These are phyloP conservation scores for Pilasporangium apinafurcum DNA, from an alignment of 352 stramenopile species.

Conservation along the genomic window DNA sequence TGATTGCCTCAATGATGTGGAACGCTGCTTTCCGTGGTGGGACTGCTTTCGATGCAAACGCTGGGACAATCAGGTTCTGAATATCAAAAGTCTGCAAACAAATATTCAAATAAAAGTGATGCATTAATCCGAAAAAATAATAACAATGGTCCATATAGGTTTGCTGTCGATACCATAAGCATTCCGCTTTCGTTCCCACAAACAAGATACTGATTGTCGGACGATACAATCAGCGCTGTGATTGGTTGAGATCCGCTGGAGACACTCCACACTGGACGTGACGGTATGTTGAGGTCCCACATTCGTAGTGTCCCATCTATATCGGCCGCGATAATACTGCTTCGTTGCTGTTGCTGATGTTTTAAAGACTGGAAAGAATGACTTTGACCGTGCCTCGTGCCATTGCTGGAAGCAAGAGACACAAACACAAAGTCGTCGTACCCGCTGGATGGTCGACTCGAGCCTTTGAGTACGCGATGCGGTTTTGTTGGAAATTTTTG, in stretches of 20 bases:
- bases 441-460: conserved; percentile 58
- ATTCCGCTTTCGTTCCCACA: conserved; percentile 54
- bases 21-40: conserved; percentile 37
- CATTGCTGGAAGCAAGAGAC: conserved; percentile 1
- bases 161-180: conserved; percentile 29
- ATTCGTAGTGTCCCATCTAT: conserved; percentile 55
- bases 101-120: background rate
- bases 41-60: conserved; percentile 53
- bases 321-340: conserved; percentile 49
- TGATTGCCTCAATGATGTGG: conserved; percentile 41
- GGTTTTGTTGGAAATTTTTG: conserved; percentile 63
- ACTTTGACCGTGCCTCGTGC: background rate
- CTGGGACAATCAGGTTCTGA: conserved; percentile 47
- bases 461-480: conserved; percentile 50
- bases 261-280: conserved; percentile 47
- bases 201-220: conserved; percentile 39
- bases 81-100: conserved; percentile 54
- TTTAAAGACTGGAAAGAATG: too few relatives aligned
- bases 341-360: conserved; percentile 2
- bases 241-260: conserved; percentile 38
- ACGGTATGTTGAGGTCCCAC: conserved; percentile 55
- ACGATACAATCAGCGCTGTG: conserved; percentile 38
- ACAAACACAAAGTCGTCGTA: conserved; percentile 79
- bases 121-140: background rate
- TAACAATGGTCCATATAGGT: background rate